phyloP scores from a whole-genome alignment of 2,329 filamentous ascomycete species.

The Fusarium guadeloupense region DNA sequence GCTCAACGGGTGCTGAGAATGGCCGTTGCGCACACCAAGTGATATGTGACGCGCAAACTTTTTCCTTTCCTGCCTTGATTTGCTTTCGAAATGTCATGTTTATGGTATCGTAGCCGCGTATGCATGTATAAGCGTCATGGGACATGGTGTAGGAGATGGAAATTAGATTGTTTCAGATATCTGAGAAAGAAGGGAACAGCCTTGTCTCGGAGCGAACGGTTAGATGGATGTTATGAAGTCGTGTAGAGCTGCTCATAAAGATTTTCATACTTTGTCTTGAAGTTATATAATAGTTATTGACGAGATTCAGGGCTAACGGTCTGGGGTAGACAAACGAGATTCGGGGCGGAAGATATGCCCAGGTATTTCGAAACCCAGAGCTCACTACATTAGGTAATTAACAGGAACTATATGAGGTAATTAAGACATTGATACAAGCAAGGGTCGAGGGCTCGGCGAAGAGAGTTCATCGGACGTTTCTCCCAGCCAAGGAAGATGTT shows the following conservation, averaged over 20 bases:
- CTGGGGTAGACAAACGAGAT: slow-evolving; percentile 30
- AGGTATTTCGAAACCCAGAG: not conserved
- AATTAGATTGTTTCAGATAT: slow-evolving; percentile 41
- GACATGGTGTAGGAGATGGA: slow-evolving; percentile 17
- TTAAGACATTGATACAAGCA: slow-evolving; percentile 1
- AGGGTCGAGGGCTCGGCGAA: slow-evolving; percentile 4
- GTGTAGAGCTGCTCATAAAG: not conserved
- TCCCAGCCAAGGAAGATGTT: slow-evolving; percentile 3
- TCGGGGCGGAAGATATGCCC: not conserved
- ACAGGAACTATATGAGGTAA: not conserved
- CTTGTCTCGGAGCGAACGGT: slow-evolving; percentile 27
- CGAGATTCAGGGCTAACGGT: not conserved
- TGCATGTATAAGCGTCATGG: slow-evolving; percentile 3
- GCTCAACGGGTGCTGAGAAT: not conserved
- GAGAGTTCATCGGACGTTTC: not conserved
- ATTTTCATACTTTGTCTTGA: not conserved
- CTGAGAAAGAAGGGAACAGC: slow-evolving; percentile 6
- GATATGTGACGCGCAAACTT: not conserved
- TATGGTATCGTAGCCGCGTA: not conserved
- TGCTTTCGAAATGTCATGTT: not conserved
- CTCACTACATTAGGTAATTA: too few species aligned
- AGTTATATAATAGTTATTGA: not conserved
- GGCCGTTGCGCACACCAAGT: not conserved
- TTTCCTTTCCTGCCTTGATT: not conserved
- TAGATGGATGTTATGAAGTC: not conserved